Evolutionary conservation across 148 eudicot species (phyloP).

Genomic region (Pouteria glomerata): DNA sequence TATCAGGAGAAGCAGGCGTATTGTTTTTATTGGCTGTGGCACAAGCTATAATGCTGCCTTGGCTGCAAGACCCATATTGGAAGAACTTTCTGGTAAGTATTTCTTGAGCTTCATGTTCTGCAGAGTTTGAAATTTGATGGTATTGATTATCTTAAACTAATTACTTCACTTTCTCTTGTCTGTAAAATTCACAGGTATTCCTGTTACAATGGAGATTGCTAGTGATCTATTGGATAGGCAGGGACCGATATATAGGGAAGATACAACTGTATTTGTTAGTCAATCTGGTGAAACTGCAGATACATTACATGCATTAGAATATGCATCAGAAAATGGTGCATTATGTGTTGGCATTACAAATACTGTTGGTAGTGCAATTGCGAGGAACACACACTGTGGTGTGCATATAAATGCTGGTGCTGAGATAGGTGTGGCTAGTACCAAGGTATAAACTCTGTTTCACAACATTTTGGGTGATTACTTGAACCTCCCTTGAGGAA

Average conservation of each 20-base stretch:
- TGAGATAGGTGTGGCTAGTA: constrained; percentile 99
- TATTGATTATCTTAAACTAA: background rate
- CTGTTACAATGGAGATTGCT: constrained; percentile 95
- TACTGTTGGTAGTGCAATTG: constrained; percentile 97
- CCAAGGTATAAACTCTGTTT: constrained; percentile 52
- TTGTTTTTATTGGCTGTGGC: constrained; percentile 96
- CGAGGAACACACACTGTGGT: constrained; percentile 88
- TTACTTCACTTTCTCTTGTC: background rate
- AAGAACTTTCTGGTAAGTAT: constrained; percentile 91
- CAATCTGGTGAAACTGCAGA: constrained; percentile 99
- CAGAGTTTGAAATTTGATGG: background rate
- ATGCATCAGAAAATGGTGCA: constrained; percentile 93
- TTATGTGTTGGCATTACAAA: constrained; percentile 96
- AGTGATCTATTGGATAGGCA: constrained; percentile 98
- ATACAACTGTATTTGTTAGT: constrained; percentile 94
- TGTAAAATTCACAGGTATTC: constrained; percentile 55
- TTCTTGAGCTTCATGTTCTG: constrained; percentile 9
- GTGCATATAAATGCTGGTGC: constrained; percentile 97
- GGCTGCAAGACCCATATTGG: constrained; percentile 89
- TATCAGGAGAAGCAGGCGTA: constrained; percentile 91
- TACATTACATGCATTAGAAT: constrained; percentile 82
- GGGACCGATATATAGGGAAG: constrained; percentile 97
- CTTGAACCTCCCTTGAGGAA: too few species aligned
- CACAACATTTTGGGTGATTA: too few species aligned
- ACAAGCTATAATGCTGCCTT: constrained; percentile 99